These are phyloP conservation scores for Saccharomycopsis fodiens DNA, from an alignment of 805 yeast species.

Conservation along the genomic window DNA sequence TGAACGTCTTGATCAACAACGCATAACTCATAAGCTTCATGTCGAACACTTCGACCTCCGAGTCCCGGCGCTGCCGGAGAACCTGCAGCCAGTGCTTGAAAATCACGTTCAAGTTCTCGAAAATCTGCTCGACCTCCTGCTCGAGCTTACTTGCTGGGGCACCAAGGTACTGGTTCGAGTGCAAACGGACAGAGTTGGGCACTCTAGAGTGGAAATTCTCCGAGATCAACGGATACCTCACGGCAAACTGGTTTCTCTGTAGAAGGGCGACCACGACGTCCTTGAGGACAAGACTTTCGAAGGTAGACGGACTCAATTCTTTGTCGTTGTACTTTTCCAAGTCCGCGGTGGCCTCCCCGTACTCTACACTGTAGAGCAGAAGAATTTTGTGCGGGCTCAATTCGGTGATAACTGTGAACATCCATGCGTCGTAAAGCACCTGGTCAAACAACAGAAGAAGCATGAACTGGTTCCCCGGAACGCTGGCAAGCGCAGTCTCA, in stretches of 20 bases:
- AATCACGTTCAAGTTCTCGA: slow-evolving; percentile 2
- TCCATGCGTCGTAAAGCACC: slow-evolving; percentile 35
- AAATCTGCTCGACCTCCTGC: slow-evolving; percentile 10
- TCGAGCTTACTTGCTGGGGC: not conserved
- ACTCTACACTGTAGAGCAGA: slow-evolving; percentile 3
- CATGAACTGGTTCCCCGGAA: slow-evolving; percentile 23
- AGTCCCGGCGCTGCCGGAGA: not conserved
- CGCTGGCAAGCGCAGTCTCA: slow-evolving; percentile 21
- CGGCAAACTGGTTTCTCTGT: slow-evolving; percentile 13
- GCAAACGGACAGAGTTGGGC: slow-evolving; percentile 2
- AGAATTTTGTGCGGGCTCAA: slow-evolving; percentile 7
- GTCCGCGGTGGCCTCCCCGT: not conserved
- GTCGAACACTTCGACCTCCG: slow-evolving; percentile 1
- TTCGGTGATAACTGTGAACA: slow-evolving; percentile 23
- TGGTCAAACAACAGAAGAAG: slow-evolving; percentile 32
- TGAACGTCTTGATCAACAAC: slow-evolving; percentile 15
- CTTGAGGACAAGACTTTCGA: slow-evolving; percentile 4
- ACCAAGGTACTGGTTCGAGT: not conserved
- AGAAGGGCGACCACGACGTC: slow-evolving; percentile 8
- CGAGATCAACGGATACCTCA: slow-evolving; percentile 15
- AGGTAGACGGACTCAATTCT: not conserved
- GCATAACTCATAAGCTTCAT: slow-evolving; percentile 15
- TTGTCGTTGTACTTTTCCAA: not conserved
- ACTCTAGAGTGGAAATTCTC: slow-evolving; percentile 12
- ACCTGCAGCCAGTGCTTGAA: not conserved